A percentile compares a stretch with the other conserved stretches of the same genome.
phyloP scores from a whole-genome alignment of 352 stramenopile genomes.

The Globisporangium canariense region DNA sequence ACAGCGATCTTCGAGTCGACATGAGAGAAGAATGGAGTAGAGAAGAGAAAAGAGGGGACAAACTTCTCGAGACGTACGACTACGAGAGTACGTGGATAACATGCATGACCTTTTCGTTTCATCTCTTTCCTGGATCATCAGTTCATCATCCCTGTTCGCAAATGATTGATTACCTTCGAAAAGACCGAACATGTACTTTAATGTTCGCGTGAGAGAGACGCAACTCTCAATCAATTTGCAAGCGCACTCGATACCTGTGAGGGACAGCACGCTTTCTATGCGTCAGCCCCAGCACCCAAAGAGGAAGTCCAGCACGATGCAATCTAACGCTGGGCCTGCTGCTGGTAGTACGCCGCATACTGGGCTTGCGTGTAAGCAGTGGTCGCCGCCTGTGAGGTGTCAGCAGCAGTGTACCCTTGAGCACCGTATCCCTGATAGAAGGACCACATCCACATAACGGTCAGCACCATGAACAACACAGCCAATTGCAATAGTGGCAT shows the following conservation, averaged over 20 bases:
- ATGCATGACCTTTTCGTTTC: slow-evolving; percentile 5
- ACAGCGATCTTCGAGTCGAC: background rate
- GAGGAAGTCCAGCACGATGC: background rate
- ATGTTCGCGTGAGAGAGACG: slow-evolving; percentile 7
- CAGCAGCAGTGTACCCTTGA: slow-evolving; percentile 44
- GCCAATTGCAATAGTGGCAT: background rate
- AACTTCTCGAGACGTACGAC: background rate
- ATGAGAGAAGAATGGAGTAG: background rate
- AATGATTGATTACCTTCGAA: background rate
- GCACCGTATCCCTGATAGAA: slow-evolving; percentile 48
- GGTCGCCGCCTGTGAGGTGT: slow-evolving; percentile 15
- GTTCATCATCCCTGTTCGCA: background rate
- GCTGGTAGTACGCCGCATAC: slow-evolving; percentile 71
- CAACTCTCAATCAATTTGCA: slow-evolving; percentile 6
- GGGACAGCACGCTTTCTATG: background rate
- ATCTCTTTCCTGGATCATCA: background rate
- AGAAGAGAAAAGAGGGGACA: background rate
- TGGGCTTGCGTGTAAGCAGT: slow-evolving; percentile 46
- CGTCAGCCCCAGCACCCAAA: background rate
- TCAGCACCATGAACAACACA: background rate
- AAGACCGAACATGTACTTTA: background rate
- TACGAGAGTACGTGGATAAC: background rate
- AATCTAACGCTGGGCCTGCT: slow-evolving; percentile 21
- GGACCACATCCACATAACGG: background rate
- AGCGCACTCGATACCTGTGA: background rate